A percentile compares a stretch with the other conserved stretches of the same genome.
Evolutionary conservation across 2,329 filamentous ascomycete species (phyloP).

Genomic region (Paracoccidioides lutzii): DNA sequence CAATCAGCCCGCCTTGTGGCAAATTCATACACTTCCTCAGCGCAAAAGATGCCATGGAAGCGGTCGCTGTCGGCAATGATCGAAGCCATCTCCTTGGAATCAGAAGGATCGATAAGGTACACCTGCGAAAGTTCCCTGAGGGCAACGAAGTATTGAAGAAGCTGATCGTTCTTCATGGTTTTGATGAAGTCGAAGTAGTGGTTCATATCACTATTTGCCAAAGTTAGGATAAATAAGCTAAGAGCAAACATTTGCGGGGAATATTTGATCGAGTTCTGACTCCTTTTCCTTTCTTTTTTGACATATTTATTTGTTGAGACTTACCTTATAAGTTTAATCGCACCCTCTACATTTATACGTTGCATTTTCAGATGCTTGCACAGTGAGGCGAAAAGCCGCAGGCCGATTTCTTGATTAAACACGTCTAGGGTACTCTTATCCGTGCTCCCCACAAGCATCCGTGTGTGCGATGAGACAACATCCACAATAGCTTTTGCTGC

Average conservation of each 20-base stretch:
- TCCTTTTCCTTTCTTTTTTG: too few relatives aligned
- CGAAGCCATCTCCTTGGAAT: conserved; percentile 88
- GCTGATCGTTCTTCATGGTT: conserved; percentile 66
- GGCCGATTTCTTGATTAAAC: conserved; percentile 93
- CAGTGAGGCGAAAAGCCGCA: conserved; percentile 78
- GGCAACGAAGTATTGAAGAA: conserved; percentile 82
- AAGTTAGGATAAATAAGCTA: not conserved
- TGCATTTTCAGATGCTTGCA: conserved; percentile 98
- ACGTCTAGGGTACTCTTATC: conserved; percentile 98
- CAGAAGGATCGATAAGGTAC: conserved; percentile 73
- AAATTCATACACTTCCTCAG: conserved; percentile 96
- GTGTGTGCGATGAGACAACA: conserved; percentile 75
- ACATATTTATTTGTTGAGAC: conserved; percentile 3
- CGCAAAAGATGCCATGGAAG: conserved; percentile 83
- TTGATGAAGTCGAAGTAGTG: conserved; percentile 78
- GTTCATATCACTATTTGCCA: conserved; percentile 64
- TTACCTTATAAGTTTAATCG: conserved; percentile 72
- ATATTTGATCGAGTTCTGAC: not conserved
- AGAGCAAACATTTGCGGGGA: not conserved
- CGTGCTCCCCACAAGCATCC: conserved; percentile 85
- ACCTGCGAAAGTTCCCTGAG: conserved; percentile 89
- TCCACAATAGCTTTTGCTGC: conserved; percentile 73
- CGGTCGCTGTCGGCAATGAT: conserved; percentile 86
- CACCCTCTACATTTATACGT: conserved; percentile 76
- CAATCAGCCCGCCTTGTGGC: conserved; percentile 88